These are phyloP conservation scores for Streptanthus diversifolius DNA, from an alignment of 345 rosid species.

Conservation along the genomic window DNA sequence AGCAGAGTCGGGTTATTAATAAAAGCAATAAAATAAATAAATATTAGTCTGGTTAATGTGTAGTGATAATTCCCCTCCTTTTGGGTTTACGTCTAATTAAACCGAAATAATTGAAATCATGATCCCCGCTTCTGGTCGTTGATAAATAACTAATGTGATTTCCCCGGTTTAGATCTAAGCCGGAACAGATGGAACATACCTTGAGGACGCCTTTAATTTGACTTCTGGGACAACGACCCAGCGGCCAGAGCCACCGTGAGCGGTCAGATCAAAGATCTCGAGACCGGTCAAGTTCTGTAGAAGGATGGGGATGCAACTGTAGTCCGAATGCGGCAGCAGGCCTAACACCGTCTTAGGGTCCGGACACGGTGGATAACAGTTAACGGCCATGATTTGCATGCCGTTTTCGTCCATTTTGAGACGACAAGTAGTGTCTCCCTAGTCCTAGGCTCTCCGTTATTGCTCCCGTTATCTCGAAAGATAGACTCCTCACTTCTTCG, in stretches of 20 bases:
- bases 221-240: constrained; percentile 50
- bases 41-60: neutral
- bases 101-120: neutral
- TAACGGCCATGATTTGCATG: constrained; percentile 54
- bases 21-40: neutral
- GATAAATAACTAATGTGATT: neutral
- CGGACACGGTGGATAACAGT: constrained; percentile 66
- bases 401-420: constrained; percentile 45
- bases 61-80: neutral
- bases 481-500: constrained; percentile 39
- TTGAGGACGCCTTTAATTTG: constrained; percentile 46
- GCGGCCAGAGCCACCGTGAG: constrained; percentile 21
- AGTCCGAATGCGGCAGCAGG: constrained; percentile 64
- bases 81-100: neutral
- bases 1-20: neutral
- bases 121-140: neutral
- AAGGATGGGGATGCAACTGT: constrained; percentile 54
- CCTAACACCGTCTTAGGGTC: constrained; percentile 44
- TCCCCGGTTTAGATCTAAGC: neutral
- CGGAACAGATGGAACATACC: constrained; percentile 1
- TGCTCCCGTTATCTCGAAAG: constrained; percentile 44
- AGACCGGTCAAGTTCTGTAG: constrained; percentile 57
- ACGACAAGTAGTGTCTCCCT: constrained; percentile 39
- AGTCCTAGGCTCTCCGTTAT: constrained; percentile 54
- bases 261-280: constrained; percentile 40